Evolutionary conservation across 257 asterid genomes (phyloP), one percentile per base, ranked within the genome.

Genomic region (Nicotiana benthamiana): DNA sequence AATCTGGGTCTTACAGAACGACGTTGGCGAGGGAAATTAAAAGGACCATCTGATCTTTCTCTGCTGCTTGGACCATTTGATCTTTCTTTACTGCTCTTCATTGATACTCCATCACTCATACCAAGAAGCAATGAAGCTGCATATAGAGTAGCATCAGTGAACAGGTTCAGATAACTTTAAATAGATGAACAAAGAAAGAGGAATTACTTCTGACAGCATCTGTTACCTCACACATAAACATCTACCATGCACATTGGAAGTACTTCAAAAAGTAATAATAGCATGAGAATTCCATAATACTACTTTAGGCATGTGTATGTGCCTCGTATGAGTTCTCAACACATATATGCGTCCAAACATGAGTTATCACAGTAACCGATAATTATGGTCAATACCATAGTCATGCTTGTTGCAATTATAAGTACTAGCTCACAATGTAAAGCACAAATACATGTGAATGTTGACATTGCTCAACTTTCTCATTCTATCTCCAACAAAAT

Each of bases 1-100:
- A 91, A 77, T 86, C 96, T 89, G 54, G 92, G 95, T 87, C 97
- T 94, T 85, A 94, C 97, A 79, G 98, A 94, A 77, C 98, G 99
- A 75, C 90, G 87, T 83, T 91, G 96, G 75, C 97, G 96, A 67
- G 97, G 99, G 83, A 91, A 86, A 28, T 86, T 79, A 84, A 94
- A 89, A 40, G 98, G 97, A 83, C 96, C 90, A 77, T 89, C 96
- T 32, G 94, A 87, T 83, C 96, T 88, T 86, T 89, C 96, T 84
- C 93, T 91, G 81, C 87, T 80, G 27, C 83, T 75, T 40, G 98
- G 97, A 83, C 96, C 90, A 80, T 89, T 95, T 32, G 94, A 86
- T 83, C 94, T 88, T 86, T 89, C 96, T 84, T 93, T 91, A 82
- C 88, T 80, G 27, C 83, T 75, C 90, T 90, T 91, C 65, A 86